Evolutionary conservation across 2,329 filamentous ascomycete genomes (phyloP), one percentile per base, ranked within the genome.

Genomic region (Talaromyces atroroseus): DNA sequence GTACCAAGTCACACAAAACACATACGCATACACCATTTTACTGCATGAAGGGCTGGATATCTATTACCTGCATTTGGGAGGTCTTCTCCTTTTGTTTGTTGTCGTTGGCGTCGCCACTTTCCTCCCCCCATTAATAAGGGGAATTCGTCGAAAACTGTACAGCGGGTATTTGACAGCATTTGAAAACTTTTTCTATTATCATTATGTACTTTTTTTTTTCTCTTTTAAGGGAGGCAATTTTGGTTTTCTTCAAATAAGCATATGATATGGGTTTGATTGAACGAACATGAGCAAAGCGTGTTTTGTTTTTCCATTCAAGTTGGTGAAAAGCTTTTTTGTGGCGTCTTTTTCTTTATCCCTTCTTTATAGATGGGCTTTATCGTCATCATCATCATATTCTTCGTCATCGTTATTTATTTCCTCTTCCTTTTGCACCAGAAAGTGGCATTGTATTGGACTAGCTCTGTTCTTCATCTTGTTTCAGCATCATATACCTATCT

Each of bases 1-100:
- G 26, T 36, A 21, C 24, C 50, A 29, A 47, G 29, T 53, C 42
- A 45, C 50, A 2, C 40, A 44, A 29, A 3, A 44, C 40, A 42
- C 38, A 20, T 6, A 18, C 18, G 4, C 10, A 18, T 18, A 18
- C 20, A 32, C 42, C 38, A 38, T 47, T 29, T 45, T 29, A 7
- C n/a, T 54, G 45, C 52, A 48, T 49, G 18, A 44, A 49, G 32
- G 52, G 44, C 21, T 23, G 45, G 26, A 49, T 29, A 48, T 36
- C 48, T 29, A 48, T 36, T 40, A 42, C 42, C 44, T 49, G 52
- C 52, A 54, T 54, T 54, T 49, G 45, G 44, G 38, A 54, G 45
- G 52, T 49, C n/a, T 29, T 29, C 8, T 29, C 26, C 26, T 29
- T 5, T 29, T 29, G 26, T 29, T n/a, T 29, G 21, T 11, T 23